These are phyloP conservation scores for Samsoniella hepiali DNA, from an alignment of 2,329 filamentous ascomycete species.

Conservation along the genomic window DNA sequence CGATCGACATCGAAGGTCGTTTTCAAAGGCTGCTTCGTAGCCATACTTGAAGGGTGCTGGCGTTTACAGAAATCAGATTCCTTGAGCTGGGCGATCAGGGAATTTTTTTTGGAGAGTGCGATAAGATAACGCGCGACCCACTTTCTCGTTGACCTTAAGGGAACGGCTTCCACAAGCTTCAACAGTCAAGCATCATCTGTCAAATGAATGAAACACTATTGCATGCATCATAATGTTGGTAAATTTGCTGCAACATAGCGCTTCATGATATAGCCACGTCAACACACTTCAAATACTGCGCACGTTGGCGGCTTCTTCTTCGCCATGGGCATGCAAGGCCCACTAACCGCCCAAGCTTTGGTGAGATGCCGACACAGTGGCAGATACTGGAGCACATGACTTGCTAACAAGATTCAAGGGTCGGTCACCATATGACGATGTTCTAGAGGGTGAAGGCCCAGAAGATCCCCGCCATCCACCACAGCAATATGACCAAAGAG, in stretches of 20 bases:
- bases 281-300: background rate
- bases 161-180: constrained; percentile 2
- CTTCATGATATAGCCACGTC: background rate
- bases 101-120: constrained; percentile 18
- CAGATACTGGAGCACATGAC: background rate
- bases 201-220: constrained; percentile 14
- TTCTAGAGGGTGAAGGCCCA: constrained; percentile 46
- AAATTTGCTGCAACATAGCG: background rate
- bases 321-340: constrained; percentile 52
- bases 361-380: constrained; percentile 35
- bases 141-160: background rate
- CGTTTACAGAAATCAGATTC: background rate
- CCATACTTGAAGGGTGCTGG: constrained; percentile 42
- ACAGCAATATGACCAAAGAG: constrained; percentile 54
- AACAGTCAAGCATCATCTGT: constrained; percentile 5
- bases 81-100: background rate
- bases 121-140: constrained; percentile 17
- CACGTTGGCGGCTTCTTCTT: background rate
- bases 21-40: constrained; percentile 63
- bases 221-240: constrained; percentile 15
- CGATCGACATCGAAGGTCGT: constrained; percentile 85
- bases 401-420: constrained; percentile 39
- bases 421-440: constrained; percentile 58
- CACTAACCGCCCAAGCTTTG: constrained; percentile 55
- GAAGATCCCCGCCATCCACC: constrained; percentile 26